Evolutionary conservation across 2,329 filamentous ascomycete genomes (phyloP), one percentile per base, ranked within the genome.

Genomic region (Didymella glomerata): DNA sequence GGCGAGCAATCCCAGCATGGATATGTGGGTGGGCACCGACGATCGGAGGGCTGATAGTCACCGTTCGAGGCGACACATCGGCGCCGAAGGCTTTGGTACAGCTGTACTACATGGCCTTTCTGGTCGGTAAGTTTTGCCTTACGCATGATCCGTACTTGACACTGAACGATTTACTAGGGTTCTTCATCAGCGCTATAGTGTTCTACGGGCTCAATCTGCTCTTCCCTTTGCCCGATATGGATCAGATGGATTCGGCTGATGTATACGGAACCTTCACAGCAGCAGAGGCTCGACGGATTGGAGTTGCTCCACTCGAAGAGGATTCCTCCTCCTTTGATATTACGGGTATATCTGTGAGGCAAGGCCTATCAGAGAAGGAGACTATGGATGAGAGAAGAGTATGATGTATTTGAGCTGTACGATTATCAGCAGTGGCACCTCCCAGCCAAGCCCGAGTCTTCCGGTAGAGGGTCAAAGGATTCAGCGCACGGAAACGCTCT

Each of bases 41-140:
- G 0, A 74, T 83, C 45, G 74, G 80, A 9, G 77, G 79, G 8
- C 64, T 81, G 28, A 48, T 81, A 20, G 68, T 77, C 50, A 78
- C 72, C 6, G 74, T 77, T 9, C 57, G 72, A 20, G 67, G 72
- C 42, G 72, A 75, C 63, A 30, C 64, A 34, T 56, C 68, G 52
- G 77, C 79, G 4, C 73, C 79, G 3, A 69, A 69, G 28, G 70
- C 68, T 3, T 60, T 82, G 34, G 77, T 76, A n/a, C 71, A 83
- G 63, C 62, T 83, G 18, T 83, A 83, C 62, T 82, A 79, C 56
- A 79, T 80, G 71, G 79, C 81, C 0, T 83, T 83, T 58, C 73
- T 82, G 13, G 72, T 81, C 16, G 81, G 80, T 73, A 47, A 63
- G 71, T 59, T 9, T 25, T 20, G 10, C 6, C n/a, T 2, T 36